Evolutionary conservation across 108 stramenopile genomes (phyloP).

Genomic region (Stephanodiscus minutulus): DNA sequence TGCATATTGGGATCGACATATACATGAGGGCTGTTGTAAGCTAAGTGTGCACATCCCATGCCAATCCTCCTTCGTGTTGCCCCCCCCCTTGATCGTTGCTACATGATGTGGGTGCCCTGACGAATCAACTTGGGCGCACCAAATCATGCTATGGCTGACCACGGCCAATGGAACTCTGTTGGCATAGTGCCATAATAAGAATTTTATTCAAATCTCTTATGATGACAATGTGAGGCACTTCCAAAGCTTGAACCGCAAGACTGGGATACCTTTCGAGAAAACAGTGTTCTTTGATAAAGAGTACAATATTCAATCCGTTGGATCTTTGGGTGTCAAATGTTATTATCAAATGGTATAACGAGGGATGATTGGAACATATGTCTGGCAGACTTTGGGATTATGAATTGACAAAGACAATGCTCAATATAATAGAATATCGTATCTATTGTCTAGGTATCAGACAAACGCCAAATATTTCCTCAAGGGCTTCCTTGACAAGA

Average conservation of each 20-base stretch:
- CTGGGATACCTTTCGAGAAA: conserved; percentile 69
- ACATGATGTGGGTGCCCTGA: too few relatives aligned
- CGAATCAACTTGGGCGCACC: conserved; percentile 75
- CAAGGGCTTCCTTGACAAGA: conserved; percentile 60
- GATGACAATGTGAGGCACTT: conserved; percentile 71
- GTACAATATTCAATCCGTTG: conserved; percentile 69
- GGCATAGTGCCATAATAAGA: too few relatives aligned
- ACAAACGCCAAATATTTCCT: conserved; percentile 50
- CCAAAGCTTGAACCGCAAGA: conserved; percentile 56
- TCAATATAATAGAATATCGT: not conserved
- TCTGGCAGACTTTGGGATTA: conserved; percentile 54
- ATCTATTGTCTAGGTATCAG: conserved; percentile 22
- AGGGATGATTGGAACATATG: conserved; percentile 62
- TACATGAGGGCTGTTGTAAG: too few relatives aligned
- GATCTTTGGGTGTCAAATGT: conserved; percentile 72
- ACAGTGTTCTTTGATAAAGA: conserved; percentile 94
- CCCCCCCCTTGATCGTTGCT: too few relatives aligned
- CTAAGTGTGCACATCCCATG: too few relatives aligned
- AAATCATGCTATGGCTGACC: too few relatives aligned
- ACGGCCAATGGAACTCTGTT: too few relatives aligned
- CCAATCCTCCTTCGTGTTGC: too few relatives aligned
- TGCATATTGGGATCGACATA: too few relatives aligned
- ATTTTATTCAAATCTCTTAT: conserved; percentile 63
- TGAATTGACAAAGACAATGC: not conserved
- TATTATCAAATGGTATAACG: conserved; percentile 74